Evolutionary conservation across 331 rosid species (phyloP).

Genomic region (Pyracantha coccinea): DNA sequence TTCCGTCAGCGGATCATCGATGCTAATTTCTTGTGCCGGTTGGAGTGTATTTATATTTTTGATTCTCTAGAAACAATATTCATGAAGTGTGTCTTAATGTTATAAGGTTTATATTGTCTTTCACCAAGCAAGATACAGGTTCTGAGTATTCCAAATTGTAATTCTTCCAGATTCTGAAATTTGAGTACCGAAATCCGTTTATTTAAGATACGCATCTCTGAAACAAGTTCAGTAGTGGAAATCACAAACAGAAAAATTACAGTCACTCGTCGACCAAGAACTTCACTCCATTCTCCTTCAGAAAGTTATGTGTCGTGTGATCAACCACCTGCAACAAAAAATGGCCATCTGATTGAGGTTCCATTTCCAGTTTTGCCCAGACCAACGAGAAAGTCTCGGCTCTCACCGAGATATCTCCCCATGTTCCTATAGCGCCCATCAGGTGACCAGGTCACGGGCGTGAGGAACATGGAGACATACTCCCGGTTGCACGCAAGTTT

Average conservation of each 20-base stretch:
- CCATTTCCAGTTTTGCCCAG: too few species aligned
- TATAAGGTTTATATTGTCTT: neutral
- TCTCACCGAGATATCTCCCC: too few species aligned
- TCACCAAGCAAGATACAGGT: too few species aligned
- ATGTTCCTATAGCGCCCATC: too few species aligned
- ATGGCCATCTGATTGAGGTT: too few species aligned
- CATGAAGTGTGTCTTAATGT: neutral
- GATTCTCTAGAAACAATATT: neutral
- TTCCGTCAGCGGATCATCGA: neutral
- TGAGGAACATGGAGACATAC: too few species aligned
- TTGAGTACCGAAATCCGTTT: neutral
- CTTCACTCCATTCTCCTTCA: slow-evolving; percentile 29
- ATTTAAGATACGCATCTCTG: too few species aligned
- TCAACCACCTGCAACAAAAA: slow-evolving; percentile 53
- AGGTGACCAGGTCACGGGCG: too few species aligned
- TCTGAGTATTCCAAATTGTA: neutral
- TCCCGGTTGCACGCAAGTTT: too few species aligned
- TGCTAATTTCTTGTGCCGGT: neutral
- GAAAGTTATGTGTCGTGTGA: slow-evolving; percentile 52
- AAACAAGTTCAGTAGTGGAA: neutral
- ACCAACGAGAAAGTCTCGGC: too few species aligned
- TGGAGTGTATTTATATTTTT: neutral
- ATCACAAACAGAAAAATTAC: neutral
- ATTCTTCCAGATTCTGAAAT: too few species aligned
- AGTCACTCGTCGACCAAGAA: slow-evolving; percentile 49